A percentile compares a stretch with the other conserved stretches of the same genome.
These are phyloP conservation scores for Camelina hispida DNA, from an alignment of 345 rosid species.

Conservation along the genomic window DNA sequence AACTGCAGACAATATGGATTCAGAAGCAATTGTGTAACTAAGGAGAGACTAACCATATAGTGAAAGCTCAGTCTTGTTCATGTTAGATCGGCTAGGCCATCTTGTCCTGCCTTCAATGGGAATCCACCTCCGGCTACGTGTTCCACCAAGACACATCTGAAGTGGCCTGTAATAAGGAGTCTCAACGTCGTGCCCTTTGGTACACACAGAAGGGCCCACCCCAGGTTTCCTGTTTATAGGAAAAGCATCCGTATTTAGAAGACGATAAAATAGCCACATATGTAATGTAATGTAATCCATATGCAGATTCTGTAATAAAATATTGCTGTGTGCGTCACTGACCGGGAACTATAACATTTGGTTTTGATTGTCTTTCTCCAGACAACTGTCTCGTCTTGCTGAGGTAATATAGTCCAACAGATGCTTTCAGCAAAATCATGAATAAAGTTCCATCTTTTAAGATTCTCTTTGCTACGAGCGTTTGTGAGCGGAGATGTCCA, in stretches of 20 bases:
- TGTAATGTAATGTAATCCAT: conserved; percentile 29
- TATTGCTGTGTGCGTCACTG: conserved; percentile 32
- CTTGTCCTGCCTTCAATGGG: conserved; percentile 75
- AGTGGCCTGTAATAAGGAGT: conserved; percentile 90
- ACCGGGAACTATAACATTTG: conserved; percentile 81
- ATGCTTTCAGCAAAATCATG: conserved; percentile 73
- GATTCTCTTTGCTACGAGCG: conserved; percentile 70
- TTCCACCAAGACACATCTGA: conserved; percentile 85
- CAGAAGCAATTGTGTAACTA: conserved; percentile 12
- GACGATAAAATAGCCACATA: conserved; percentile 17
- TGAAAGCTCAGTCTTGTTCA: conserved; percentile 79
- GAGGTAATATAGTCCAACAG: conserved; percentile 89
- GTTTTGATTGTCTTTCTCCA: conserved; percentile 90
- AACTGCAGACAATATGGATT: conserved; percentile 11
- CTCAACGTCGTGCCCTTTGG: conserved; percentile 81
- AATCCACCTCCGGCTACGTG: conserved; percentile 81
- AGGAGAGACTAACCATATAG: conserved; percentile 65
- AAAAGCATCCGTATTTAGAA: conserved; percentile 9
- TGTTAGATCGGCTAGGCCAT: conserved; percentile 87
- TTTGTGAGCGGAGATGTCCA: conserved; percentile 96
- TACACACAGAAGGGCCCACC: conserved; percentile 73
- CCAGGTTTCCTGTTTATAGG: conserved; percentile 71
- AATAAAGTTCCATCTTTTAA: conserved; percentile 76
- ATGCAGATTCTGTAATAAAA: conserved; percentile 25
- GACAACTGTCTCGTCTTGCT: conserved; percentile 94